These are phyloP conservation scores for Calonectria hawksworthii DNA, from an alignment of 2,329 filamentous ascomycete genomes.

Conservation along the genomic window DNA sequence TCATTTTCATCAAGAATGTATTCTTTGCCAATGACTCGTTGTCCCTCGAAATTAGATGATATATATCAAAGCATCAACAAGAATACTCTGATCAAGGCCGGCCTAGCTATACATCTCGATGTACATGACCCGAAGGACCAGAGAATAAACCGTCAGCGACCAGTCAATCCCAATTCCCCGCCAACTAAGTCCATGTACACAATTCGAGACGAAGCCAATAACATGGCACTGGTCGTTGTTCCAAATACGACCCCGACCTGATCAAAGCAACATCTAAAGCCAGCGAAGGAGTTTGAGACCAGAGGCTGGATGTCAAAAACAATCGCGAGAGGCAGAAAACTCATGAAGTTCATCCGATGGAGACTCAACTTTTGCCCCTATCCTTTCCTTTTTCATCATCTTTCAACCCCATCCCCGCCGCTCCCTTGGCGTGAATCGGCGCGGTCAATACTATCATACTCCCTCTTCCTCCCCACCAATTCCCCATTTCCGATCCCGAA, in stretches of 20 bases:
- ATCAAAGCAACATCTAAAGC: constrained; percentile 39
- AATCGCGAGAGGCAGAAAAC: constrained; percentile 35
- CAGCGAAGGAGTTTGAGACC: constrained; percentile 36
- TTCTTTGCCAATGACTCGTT: constrained; percentile 41
- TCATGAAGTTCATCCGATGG: constrained; percentile 26
- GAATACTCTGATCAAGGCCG: constrained; percentile 37
- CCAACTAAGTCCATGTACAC: constrained; percentile 7
- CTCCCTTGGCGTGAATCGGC: constrained; percentile 21
- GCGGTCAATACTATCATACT: constrained; percentile 20
- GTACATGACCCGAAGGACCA: constrained; percentile 23
- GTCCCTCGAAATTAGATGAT: constrained; percentile 47
- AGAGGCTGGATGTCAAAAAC: constrained; percentile 34
- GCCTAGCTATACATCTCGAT: constrained; percentile 30
- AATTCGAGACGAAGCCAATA: constrained; percentile 17
- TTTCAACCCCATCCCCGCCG: constrained; percentile 2
- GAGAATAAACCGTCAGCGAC: constrained; percentile 22
- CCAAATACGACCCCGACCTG: constrained; percentile 18
- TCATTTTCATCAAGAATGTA: constrained; percentile 42
- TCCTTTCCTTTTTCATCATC: constrained; percentile 34
- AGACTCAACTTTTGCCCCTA: constrained; percentile 35
- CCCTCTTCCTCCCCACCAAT: constrained; percentile 34
- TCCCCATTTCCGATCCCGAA: constrained; percentile 33
- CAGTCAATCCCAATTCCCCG: constrained; percentile 4
- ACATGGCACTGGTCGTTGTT: constrained; percentile 1
- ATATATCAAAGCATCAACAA: constrained; percentile 44